A percentile compares a stretch with the other conserved stretches of the same genome.
phyloP scores from a whole-genome alignment of 805 yeast species.

The Barnettozyma californica region DNA sequence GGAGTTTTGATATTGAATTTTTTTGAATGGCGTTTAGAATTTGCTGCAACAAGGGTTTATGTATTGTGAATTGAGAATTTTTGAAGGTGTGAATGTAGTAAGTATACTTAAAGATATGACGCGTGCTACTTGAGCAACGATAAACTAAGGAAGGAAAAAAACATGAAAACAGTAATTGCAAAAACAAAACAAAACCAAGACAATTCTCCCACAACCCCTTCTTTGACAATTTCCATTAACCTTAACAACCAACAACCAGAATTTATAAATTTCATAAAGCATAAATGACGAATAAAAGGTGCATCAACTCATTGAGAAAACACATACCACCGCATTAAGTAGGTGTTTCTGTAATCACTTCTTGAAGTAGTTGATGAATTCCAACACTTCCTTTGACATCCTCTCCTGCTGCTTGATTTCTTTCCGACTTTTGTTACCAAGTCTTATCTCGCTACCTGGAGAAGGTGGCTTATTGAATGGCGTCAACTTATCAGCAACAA shows the following conservation, averaged over 20 bases:
- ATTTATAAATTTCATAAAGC: not conserved
- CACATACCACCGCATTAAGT: not conserved
- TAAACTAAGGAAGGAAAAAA: not conserved
- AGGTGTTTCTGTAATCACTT: not conserved
- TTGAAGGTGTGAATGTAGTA: not conserved
- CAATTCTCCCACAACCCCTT: no score
- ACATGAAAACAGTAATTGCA: not conserved
- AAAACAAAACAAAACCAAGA: not conserved
- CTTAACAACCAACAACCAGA: not conserved
- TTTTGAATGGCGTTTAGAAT: not conserved
- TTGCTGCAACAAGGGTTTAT: not conserved
- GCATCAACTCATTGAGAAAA: not conserved
- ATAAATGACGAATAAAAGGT: not conserved
- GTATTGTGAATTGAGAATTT: no score
- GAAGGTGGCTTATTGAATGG: conserved; percentile 20
- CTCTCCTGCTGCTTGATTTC: conserved; percentile 20
- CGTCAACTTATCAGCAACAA: conserved; percentile 21
- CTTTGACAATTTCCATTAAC: not conserved
- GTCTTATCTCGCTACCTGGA: conserved; percentile 24
- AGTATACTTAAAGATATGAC: not conserved
- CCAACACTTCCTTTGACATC: conserved; percentile 18
- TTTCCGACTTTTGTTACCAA: conserved; percentile 20
- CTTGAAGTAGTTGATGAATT: conserved; percentile 20
- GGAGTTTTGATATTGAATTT: no score
- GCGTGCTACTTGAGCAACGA: not conserved